Evolutionary conservation across 371 early-diverging fungal species (phyloP).

Genomic region (Conidiobolus incongruus): DNA sequence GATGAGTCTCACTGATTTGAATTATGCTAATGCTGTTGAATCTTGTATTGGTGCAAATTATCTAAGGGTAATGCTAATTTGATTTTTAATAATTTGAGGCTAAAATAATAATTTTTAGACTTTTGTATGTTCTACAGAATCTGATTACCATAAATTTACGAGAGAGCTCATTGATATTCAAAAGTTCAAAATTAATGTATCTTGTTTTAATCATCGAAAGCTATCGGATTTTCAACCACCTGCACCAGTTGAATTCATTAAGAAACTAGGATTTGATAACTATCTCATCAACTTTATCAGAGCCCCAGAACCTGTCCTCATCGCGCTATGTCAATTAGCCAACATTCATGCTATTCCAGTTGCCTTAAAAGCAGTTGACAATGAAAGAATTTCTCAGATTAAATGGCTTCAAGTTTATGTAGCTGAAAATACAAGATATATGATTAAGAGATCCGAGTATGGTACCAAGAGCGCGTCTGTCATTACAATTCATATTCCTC

Average conservation of each 20-base stretch:
- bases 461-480: slow-evolving; percentile 7
- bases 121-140: slow-evolving; percentile 49
- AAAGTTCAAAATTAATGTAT: slow-evolving; percentile 29
- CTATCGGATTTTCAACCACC: slow-evolving; percentile 17
- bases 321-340: slow-evolving; percentile 30
- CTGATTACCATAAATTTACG: slow-evolving; percentile 49
- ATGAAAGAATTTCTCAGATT: slow-evolving; percentile 6
- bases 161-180: slow-evolving; percentile 27
- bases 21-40: slow-evolving; percentile 41
- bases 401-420: slow-evolving; percentile 14
- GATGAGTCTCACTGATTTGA: slow-evolving; percentile 33
- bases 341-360: slow-evolving; percentile 30
- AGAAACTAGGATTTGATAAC: slow-evolving; percentile 38
- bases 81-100: neutral
- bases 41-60: neutral
- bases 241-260: slow-evolving; percentile 13
- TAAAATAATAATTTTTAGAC: slow-evolving; percentile 19
- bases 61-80: neutral
- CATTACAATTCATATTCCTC: neutral
- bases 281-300: slow-evolving; percentile 50
- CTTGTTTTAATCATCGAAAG: slow-evolving; percentile 17
- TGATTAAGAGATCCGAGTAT: slow-evolving; percentile 20
- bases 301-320: slow-evolving; percentile 38
- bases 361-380: neutral
- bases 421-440: slow-evolving; percentile 20